phyloP scores from a whole-genome alignment of 1,284 basidiomycete species.

The Ganoderma meredithae region DNA sequence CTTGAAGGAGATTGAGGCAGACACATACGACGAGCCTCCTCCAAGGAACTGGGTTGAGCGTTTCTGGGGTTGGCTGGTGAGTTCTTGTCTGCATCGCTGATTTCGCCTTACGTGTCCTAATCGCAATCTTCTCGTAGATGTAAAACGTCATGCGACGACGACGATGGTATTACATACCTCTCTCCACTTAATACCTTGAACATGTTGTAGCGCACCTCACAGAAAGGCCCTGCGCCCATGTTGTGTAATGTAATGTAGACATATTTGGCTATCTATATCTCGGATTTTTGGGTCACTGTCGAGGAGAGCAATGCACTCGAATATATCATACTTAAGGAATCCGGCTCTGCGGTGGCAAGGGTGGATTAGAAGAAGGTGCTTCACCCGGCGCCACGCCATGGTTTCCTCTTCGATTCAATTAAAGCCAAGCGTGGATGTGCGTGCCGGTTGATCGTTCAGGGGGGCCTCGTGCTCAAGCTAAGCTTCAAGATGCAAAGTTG shows the following conservation, averaged over 20 bases:
- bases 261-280: conserved; percentile 3
- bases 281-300: not conserved
- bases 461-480: too few relatives aligned
- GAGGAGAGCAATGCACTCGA: not conserved
- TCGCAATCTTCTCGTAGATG: conserved; percentile 21
- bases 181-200: conserved; percentile 21
- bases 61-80: conserved; percentile 78
- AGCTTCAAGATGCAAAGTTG: too few relatives aligned
- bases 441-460: not conserved
- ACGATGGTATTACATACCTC: not conserved
- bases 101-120: not conserved
- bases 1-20: conserved; percentile 77
- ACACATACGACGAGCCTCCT: conserved; percentile 74
- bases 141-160: conserved; percentile 20
- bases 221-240: conserved; percentile 17
- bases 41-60: conserved; percentile 72
- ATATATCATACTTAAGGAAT: too few relatives aligned
- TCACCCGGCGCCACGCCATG: not conserved
- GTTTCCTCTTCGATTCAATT: not conserved
- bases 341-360: not conserved
- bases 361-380: not conserved
- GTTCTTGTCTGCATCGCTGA: conserved; percentile 38
- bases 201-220: conserved; percentile 20
- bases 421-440: not conserved
- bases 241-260: conserved; percentile 14